These are phyloP conservation scores for Pseudogymnoascus sp. DNA, from an alignment of 2,329 filamentous ascomycete genomes.

Conservation along the genomic window DNA sequence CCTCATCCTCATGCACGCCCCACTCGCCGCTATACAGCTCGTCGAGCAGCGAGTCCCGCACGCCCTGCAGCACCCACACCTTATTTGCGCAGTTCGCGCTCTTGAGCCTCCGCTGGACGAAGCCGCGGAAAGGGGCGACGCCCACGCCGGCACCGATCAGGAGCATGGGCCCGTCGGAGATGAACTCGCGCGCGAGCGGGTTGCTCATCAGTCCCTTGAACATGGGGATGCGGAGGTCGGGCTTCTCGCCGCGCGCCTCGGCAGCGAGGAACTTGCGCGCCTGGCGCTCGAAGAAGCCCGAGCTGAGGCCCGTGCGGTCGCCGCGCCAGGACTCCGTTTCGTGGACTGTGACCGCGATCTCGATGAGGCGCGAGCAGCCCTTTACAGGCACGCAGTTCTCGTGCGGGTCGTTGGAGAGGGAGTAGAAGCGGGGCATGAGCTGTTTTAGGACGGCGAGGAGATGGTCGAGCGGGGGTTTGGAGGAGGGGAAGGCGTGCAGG, in stretches of 20 bases:
- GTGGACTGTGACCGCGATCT: constrained; percentile 95
- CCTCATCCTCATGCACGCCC: constrained; percentile 82
- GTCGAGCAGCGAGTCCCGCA: constrained; percentile 88
- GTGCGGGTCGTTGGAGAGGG: constrained; percentile 90
- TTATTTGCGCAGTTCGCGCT: constrained; percentile 96
- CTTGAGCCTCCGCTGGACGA: constrained; percentile 87
- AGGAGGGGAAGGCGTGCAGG: constrained; percentile 83
- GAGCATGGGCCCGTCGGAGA: constrained; percentile 92
- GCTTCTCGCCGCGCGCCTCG: constrained; percentile 49
- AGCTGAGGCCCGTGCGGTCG: constrained; percentile 78
- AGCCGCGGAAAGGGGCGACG: constrained; percentile 94
- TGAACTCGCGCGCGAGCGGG: constrained; percentile 83
- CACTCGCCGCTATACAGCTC: constrained; percentile 96
- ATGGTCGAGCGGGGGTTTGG: constrained; percentile 75
- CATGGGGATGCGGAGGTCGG: constrained; percentile 77
- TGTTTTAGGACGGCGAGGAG: constrained; percentile 74
- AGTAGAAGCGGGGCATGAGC: constrained; percentile 97
- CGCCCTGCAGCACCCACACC: constrained; percentile 91
- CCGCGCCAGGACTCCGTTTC: constrained; percentile 72
- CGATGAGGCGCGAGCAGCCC: constrained; percentile 67
- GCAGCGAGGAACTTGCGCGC: constrained; percentile 64
- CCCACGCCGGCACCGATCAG: constrained; percentile 94
- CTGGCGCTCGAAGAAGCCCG: constrained; percentile 85
- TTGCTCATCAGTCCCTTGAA: constrained; percentile 98
- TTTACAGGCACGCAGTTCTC: constrained; percentile 36